These are phyloP conservation scores for Stevia rebaudiana DNA, from an alignment of 140 eudicot genomes.

Conservation along the genomic window DNA sequence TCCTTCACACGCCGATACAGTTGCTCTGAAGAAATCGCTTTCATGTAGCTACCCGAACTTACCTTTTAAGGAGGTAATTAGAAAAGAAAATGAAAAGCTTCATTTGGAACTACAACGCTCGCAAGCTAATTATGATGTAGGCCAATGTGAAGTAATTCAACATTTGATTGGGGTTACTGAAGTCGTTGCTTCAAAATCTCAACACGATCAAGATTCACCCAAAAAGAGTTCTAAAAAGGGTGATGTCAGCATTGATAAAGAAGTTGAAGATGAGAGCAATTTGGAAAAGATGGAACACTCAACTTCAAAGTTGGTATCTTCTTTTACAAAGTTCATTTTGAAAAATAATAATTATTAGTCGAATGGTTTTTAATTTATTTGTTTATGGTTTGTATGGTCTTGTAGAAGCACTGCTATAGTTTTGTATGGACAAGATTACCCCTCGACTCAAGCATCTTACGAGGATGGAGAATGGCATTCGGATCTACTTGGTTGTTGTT, in stretches of 20 bases:
- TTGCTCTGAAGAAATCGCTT: conserved; percentile 66
- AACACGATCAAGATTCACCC: conserved; percentile 48
- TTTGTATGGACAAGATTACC: conserved; percentile 53
- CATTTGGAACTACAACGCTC: conserved; percentile 80
- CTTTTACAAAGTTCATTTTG: not conserved
- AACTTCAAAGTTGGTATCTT: conserved; percentile 53
- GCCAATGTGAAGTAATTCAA: conserved; percentile 88
- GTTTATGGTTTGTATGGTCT: conserved; percentile 1
- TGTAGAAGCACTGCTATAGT: conserved; percentile 60
- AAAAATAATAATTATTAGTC: not conserved
- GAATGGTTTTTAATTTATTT: not conserved
- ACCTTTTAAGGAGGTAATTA: conserved; percentile 41
- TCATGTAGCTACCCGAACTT: conserved; percentile 90
- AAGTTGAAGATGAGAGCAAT: conserved; percentile 37
- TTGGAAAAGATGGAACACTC: conserved; percentile 31
- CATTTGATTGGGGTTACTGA: conserved; percentile 83
- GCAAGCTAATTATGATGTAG: conserved; percentile 75
- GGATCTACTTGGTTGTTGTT: conserved; percentile 93
- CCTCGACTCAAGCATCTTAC: conserved; percentile 47
- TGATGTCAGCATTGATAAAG: conserved; percentile 37
- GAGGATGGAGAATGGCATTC: conserved; percentile 81
- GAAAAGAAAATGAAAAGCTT: conserved; percentile 74
- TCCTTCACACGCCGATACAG: conserved; percentile 57
- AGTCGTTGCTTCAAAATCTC: conserved; percentile 56
- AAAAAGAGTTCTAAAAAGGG: conserved; percentile 35